phyloP scores from a whole-genome alignment of 2,329 filamentous ascomycete genomes.

The Coleophoma eucalyptorum region DNA sequence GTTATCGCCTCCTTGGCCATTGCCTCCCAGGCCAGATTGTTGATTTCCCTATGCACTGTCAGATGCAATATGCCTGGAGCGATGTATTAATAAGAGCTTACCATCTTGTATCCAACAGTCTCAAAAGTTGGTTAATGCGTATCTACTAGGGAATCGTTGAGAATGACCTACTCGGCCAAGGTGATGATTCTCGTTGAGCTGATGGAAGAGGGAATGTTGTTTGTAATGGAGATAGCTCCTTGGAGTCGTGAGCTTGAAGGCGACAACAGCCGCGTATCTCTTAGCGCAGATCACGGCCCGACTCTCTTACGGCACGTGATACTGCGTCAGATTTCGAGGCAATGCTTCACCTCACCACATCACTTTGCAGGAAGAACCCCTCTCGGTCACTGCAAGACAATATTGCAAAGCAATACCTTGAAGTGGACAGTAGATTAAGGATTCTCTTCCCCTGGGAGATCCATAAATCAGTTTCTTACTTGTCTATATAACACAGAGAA shows the following conservation, averaged over 20 bases:
- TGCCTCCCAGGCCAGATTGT: slow-evolving; percentile 31
- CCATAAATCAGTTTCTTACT: too few species aligned
- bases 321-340: neutral
- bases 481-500: too few species aligned
- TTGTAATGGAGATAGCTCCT: slow-evolving; percentile 17
- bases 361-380: too few species aligned
- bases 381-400: too few species aligned
- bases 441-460: too few species aligned
- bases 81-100: slow-evolving; percentile 11
- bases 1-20: slow-evolving; percentile 65
- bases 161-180: neutral
- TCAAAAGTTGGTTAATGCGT: neutral
- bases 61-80: too few species aligned
- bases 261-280: slow-evolving; percentile 12
- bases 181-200: neutral
- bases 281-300: neutral
- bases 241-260: slow-evolving; percentile 11
- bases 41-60: slow-evolving; percentile 33
- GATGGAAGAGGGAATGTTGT: slow-evolving; percentile 12
- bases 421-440: too few species aligned
- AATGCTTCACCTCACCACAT: neutral
- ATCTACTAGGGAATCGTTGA: too few species aligned
- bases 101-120: slow-evolving; percentile 20
- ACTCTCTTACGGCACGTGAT: neutral
- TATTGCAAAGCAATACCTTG: too few species aligned